A percentile compares a stretch with the other conserved stretches of the same genome.
phyloP scores from a whole-genome alignment of 2,329 filamentous ascomycete genomes.

The Hypomyces perniciosus region DNA sequence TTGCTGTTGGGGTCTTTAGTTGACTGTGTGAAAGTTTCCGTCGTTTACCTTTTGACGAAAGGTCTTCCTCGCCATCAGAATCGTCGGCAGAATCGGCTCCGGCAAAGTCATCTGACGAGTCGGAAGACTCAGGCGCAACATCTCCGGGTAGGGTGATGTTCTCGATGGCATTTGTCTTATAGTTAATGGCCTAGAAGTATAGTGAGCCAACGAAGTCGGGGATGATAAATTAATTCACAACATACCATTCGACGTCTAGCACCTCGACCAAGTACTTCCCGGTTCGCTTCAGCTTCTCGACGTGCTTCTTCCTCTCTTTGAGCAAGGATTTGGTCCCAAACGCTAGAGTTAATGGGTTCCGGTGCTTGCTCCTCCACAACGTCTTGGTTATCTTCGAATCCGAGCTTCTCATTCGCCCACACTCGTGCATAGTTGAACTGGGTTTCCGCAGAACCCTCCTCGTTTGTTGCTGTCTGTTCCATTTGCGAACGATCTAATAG shows the following conservation, averaged over 20 bases:
- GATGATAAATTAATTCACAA: background rate
- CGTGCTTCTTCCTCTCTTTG: constrained; percentile 74
- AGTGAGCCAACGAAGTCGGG: constrained; percentile 13
- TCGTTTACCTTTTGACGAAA: constrained; percentile 31
- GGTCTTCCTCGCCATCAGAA: constrained; percentile 24
- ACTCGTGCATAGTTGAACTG: constrained; percentile 87
- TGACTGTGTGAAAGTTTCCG: constrained; percentile 22
- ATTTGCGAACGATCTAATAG: constrained; percentile 81
- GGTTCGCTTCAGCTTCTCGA: constrained; percentile 60
- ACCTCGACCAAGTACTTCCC: constrained; percentile 78
- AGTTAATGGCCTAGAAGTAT: constrained; percentile 27
- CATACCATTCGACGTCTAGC: constrained; percentile 58
- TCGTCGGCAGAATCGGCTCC: constrained; percentile 25
- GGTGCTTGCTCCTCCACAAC: constrained; percentile 46
- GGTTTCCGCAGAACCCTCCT: constrained; percentile 62
- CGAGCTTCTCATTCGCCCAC: constrained; percentile 77
- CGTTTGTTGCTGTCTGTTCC: constrained; percentile 61
- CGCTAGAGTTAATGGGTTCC: constrained; percentile 54
- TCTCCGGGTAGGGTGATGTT: constrained; percentile 20
- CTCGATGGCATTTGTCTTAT: constrained; percentile 23
- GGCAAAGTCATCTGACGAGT: constrained; percentile 31
- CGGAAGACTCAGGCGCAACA: constrained; percentile 22
- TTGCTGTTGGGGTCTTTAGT: constrained; percentile 19
- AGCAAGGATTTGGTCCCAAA: constrained; percentile 87
- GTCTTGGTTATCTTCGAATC: constrained; percentile 58